Conservation (phyloP, 148 eudicot species). For the Rhododendron ovatum region DNA sequence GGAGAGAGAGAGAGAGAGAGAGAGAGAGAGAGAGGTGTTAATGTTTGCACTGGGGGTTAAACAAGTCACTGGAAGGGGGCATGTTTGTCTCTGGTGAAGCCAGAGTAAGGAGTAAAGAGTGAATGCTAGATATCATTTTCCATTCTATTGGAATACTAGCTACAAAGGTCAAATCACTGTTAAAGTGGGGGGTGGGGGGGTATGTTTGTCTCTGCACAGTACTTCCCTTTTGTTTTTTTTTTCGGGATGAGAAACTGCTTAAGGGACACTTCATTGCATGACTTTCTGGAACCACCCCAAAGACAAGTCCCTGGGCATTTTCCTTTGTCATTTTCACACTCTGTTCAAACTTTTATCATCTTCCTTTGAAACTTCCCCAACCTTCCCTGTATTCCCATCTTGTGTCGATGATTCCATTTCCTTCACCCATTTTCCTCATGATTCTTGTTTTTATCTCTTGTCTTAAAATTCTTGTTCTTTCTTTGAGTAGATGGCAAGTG, state of each 20-base stretch:
- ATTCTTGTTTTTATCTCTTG: background rate
- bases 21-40: background rate
- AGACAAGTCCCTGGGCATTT: slow-evolving; percentile 8
- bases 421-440: background rate
- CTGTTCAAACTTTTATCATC: background rate
- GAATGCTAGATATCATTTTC: background rate
- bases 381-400: background rate
- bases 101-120: background rate
- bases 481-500: too few relatives aligned
- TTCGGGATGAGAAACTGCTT: background rate
- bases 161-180: background rate
- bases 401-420: background rate
- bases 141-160: background rate
- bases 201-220: slow-evolving; percentile 5
- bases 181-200: background rate
- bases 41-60: background rate
- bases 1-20: background rate
- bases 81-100: background rate
- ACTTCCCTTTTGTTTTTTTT: background rate
- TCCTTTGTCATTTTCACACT: slow-evolving; percentile 9
- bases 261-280: background rate
- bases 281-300: background rate
- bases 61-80: background rate
- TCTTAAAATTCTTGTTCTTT: background rate
- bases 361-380: background rate